These are phyloP conservation scores for Diospyros lotus DNA, from an alignment of 148 eudicot genomes.

Conservation along the genomic window DNA sequence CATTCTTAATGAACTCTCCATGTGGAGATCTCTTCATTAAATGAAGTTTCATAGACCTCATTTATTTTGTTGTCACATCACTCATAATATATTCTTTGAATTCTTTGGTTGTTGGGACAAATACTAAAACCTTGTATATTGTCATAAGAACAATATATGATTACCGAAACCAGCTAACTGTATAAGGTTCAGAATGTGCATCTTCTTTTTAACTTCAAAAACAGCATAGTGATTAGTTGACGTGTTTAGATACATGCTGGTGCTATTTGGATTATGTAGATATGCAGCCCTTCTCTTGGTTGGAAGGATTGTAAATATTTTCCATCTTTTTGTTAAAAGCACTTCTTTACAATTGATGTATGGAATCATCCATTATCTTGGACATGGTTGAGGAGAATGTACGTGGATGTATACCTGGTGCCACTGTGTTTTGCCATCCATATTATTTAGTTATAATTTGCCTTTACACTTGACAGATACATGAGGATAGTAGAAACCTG, in stretches of 20 bases:
- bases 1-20: too few species aligned
- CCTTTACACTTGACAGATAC: constrained; percentile 38
- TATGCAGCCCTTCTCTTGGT: background rate
- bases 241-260: background rate
- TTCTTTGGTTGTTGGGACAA: background rate
- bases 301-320: background rate
- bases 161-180: too few species aligned
- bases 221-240: background rate
- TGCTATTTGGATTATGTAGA: background rate
- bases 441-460: too few species aligned
- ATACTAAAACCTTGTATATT: background rate
- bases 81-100: too few species aligned
- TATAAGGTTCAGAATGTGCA: background rate
- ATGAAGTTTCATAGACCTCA: too few species aligned
- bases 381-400: constrained; percentile 1
- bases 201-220: background rate
- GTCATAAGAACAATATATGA: background rate
- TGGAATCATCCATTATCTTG: background rate
- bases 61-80: too few species aligned
- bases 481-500: constrained; percentile 47
- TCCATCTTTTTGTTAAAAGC: background rate
- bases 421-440: too few species aligned
- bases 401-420: too few species aligned
- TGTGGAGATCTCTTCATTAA: background rate
- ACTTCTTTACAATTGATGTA: constrained; percentile 1